phyloP scores from a whole-genome alignment of 2,329 filamentous ascomycete species.

The Purpureocillium lavendulum region DNA sequence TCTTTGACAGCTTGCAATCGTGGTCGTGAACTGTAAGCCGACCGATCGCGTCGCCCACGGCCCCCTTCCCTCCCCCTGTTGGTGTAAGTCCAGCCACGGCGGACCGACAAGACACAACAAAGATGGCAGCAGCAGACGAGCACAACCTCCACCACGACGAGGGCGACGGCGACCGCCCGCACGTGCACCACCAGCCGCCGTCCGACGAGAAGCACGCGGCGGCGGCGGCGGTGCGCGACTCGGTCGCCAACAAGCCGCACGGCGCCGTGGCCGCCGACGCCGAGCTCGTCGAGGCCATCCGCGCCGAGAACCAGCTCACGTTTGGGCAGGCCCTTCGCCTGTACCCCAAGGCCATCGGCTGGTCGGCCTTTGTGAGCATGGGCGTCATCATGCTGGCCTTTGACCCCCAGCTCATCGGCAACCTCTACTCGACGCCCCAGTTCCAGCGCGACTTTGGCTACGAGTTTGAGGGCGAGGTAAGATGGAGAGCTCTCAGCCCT shows the following conservation, averaged over 20 bases:
- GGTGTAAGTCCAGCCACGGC: too few relatives aligned
- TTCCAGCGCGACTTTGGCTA: slow-evolving; percentile 51
- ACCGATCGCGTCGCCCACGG: too few relatives aligned
- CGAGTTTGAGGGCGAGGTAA: slow-evolving; percentile 25
- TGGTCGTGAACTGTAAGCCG: too few relatives aligned
- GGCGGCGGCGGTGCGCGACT: neutral
- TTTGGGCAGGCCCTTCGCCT: slow-evolving; percentile 31
- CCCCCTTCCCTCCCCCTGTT: too few relatives aligned
- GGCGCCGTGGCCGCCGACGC: slow-evolving; percentile 4
- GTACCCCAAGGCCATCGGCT: slow-evolving; percentile 38
- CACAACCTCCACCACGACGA: too few relatives aligned
- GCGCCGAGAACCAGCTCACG: slow-evolving; percentile 28
- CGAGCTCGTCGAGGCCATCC: slow-evolving; percentile 24
- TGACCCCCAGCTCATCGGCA: slow-evolving; percentile 55
- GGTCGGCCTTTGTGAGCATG: slow-evolving; percentile 51
- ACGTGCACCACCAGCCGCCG: too few relatives aligned
- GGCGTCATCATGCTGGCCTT: slow-evolving; percentile 56
- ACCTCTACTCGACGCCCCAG: slow-evolving; percentile 51
- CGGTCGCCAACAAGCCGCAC: neutral
- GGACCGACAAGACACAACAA: too few relatives aligned
- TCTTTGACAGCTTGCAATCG: too few relatives aligned
- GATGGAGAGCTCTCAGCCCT: slow-evolving; percentile 1
- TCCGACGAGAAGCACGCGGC: too few relatives aligned
- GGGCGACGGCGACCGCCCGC: too few relatives aligned
- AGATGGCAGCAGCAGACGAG: too few relatives aligned